Evolutionary conservation across 2,329 filamentous ascomycete genomes (phyloP), one percentile per base, ranked within the genome.

Genomic region (Neonectria ditissima): DNA sequence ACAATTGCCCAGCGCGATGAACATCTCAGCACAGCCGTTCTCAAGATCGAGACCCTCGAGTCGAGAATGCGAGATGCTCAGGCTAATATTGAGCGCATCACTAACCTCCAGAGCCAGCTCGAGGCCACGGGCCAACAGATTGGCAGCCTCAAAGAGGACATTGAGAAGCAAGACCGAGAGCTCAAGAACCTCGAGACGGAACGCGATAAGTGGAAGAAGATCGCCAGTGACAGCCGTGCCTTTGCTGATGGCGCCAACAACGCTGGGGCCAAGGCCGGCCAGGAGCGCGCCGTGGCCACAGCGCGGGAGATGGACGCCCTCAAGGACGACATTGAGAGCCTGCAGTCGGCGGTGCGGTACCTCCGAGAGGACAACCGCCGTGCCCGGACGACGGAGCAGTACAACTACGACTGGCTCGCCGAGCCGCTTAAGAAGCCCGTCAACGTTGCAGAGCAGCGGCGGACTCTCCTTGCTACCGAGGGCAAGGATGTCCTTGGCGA

Each of bases 41-140:
- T 97, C 70, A 94, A 96, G 78, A 97, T 97, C 70, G 95, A 97
- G 79, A 92, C 96, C 43, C 88, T 98, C 39, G 92, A 97, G 77
- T 92, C 92, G 8, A 87, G 93, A 61, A 94, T 96, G 90, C 89
- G 90, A 62, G 94, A 97, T 74, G 92, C 92, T 6, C 89, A 89
- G 68, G 89, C 91, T 75, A 94, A 95, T 79, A 88, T 92, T 14
- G 87, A 89, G 54, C 86, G 85, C 55, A 92, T 93, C 69, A 82
- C 83, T 20, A 87, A 89, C 57, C 83, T 93, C 13, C 91, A 93
- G 76, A 80, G 79, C 34, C 81, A 84, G 70, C 82, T 92, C 24
- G 83, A 84, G 52, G 80, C 83, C 18, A 82, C 86, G 26, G 83
- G 84, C 66, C 78, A 83, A 62, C 80, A 83, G 43, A 82, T 85